phyloP scores from a whole-genome alignment of 495 filamentous ascomycete species.

The Margaritispora aquatica region DNA sequence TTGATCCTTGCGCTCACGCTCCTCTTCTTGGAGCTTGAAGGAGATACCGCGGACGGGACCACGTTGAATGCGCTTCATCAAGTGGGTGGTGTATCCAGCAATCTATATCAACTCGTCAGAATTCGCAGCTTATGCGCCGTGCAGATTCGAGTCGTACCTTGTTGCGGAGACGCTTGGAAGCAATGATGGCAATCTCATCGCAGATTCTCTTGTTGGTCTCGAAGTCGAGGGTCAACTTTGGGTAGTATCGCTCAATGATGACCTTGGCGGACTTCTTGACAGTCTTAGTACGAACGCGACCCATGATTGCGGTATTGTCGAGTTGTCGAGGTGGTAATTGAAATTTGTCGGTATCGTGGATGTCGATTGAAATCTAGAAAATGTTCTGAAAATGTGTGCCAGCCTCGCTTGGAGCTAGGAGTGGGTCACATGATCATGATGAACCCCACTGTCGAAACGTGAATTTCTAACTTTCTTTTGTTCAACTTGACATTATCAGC shows the following conservation, averaged over 20 bases:
- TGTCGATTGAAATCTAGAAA: neutral
- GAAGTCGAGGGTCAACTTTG: constrained; percentile 97
- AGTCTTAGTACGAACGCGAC: constrained; percentile 97
- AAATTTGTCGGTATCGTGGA: neutral
- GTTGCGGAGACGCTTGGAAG: constrained; percentile 95
- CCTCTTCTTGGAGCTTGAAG: constrained; percentile 99
- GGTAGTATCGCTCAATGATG: constrained; percentile 99
- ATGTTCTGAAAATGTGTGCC: neutral
- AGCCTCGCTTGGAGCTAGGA: neutral
- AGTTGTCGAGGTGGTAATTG: neutral
- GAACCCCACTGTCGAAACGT: too few relatives aligned
- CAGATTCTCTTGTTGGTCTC: constrained; percentile 99
- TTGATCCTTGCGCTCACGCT: constrained; percentile 99
- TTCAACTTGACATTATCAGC: neutral
- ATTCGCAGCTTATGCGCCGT: constrained; percentile 1
- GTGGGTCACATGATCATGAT: neutral
- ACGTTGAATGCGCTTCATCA: constrained; percentile 99
- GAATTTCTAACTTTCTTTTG: neutral
- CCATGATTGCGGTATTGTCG: constrained; percentile 67
- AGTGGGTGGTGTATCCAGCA: constrained; percentile 94
- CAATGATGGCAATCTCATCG: constrained; percentile 99
- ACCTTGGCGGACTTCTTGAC: constrained; percentile 99
- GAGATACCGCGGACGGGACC: constrained; percentile 99
- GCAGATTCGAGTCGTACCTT: constrained; percentile 54
- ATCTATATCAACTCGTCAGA: constrained; percentile 51